phyloP scores from a whole-genome alignment of 495 filamentous ascomycete species.

The Daldinia childiae region DNA sequence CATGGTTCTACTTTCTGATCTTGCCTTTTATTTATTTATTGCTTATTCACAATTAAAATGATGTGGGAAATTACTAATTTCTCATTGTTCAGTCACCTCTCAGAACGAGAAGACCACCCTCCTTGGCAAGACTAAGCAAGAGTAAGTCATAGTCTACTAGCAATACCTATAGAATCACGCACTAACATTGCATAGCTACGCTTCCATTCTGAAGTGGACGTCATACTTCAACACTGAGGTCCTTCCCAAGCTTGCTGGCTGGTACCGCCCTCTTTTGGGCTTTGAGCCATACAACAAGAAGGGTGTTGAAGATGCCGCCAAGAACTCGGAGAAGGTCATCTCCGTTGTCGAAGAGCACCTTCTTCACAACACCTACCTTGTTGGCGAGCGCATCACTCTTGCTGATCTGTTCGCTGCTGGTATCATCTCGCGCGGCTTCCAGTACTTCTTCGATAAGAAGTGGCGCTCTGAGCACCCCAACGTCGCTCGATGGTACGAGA shows the following conservation, averaged over 20 bases:
- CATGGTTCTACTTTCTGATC: conserved; percentile 67
- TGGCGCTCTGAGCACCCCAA: conserved; percentile 84
- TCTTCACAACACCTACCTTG: conserved; percentile 92
- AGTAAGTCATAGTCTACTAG: conserved; percentile 61
- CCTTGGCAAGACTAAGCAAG: conserved; percentile 99
- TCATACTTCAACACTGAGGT: conserved; percentile 87
- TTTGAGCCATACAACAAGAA: conserved; percentile 96
- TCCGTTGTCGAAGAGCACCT: conserved; percentile 85
- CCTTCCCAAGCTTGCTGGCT: conserved; percentile 75
- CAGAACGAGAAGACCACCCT: conserved; percentile 99
- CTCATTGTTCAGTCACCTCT: conserved; percentile 77
- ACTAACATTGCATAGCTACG: conserved; percentile 65
- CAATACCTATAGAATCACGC: not conserved
- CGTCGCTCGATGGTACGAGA: conserved; percentile 92
- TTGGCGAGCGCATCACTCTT: conserved; percentile 95
- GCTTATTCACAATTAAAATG: conserved; percentile 35
- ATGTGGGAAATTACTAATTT: conserved; percentile 50
- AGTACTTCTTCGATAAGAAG: conserved; percentile 88
- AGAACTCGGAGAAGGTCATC: conserved; percentile 71
- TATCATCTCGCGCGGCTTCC: conserved; percentile 83
- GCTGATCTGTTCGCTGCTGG: conserved; percentile 87
- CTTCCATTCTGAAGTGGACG: conserved; percentile 95
- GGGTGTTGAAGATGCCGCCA: conserved; percentile 80
- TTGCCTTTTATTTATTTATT: conserved; percentile 27
- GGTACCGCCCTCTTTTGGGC: conserved; percentile 91